Evolutionary conservation across 2,329 filamentous ascomycete genomes (phyloP).

Genomic region (Colletotrichum limetticola): DNA sequence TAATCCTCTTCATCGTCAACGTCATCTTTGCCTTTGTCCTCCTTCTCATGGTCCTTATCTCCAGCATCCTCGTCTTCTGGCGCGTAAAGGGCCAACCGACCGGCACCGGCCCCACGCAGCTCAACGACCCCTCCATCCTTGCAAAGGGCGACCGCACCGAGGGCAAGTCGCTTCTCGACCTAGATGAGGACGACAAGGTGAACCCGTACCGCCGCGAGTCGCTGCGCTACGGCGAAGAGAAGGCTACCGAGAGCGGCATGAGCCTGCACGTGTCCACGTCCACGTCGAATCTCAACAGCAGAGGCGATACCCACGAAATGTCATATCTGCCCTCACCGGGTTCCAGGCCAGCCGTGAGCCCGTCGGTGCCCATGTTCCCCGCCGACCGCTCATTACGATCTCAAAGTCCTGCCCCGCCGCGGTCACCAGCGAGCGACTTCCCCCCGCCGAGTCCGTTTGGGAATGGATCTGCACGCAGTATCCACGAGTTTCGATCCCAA

Average conservation of each 20-base stretch:
- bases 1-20: slow-evolving; percentile 90
- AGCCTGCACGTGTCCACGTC: background rate
- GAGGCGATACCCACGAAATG: slow-evolving; percentile 16
- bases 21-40: slow-evolving; percentile 87
- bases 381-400: slow-evolving; percentile 17
- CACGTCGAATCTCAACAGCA: background rate
- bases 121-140: slow-evolving; percentile 89
- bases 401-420: slow-evolving; percentile 8
- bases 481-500: slow-evolving; percentile 23
- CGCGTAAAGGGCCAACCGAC: slow-evolving; percentile 86
- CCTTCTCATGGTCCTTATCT: slow-evolving; percentile 78
- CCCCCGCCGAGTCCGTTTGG: slow-evolving; percentile 27
- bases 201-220: slow-evolving; percentile 15
- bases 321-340: slow-evolving; percentile 19
- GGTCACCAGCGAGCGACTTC: background rate
- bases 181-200: slow-evolving; percentile 55
- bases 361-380: slow-evolving; percentile 27
- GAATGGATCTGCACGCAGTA: background rate
- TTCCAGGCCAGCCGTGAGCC: slow-evolving; percentile 22
- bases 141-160: slow-evolving; percentile 79
- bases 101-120: slow-evolving; percentile 74
- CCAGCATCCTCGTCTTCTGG: slow-evolving; percentile 76
- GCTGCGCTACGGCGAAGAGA: slow-evolving; percentile 17
- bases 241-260: slow-evolving; percentile 25
- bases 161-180: slow-evolving; percentile 51